Evolutionary conservation across 179 eudicot genomes (phyloP).

Genomic region (Dionaea muscipula): DNA sequence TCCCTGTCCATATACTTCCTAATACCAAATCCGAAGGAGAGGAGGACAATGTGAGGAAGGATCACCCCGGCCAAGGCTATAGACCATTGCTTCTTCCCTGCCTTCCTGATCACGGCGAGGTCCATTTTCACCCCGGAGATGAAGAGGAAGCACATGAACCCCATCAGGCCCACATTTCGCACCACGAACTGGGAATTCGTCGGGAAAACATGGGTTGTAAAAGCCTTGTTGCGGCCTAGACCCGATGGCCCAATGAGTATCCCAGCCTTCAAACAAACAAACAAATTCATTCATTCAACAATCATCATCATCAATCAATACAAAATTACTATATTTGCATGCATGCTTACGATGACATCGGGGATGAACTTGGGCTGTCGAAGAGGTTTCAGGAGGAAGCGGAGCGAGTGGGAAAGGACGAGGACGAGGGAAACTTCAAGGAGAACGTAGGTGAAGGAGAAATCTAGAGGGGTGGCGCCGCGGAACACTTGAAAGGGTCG

Average conservation of each 20-base stretch:
- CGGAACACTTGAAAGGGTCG: constrained; percentile 3
- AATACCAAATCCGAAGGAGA: constrained; percentile 15
- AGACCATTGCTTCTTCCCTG: constrained; percentile 40
- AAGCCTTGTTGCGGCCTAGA: constrained; percentile 31
- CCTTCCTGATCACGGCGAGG: constrained; percentile 21
- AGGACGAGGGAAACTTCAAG: constrained; percentile 35
- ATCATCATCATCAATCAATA: not conserved
- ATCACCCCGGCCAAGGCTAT: constrained; percentile 30
- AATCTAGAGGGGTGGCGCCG: constrained; percentile 23
- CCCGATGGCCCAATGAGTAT: constrained; percentile 66
- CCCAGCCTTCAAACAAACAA: constrained; percentile 40
- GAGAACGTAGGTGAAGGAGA: constrained; percentile 40
- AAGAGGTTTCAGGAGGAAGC: constrained; percentile 53
- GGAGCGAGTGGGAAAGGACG: constrained; percentile 32
- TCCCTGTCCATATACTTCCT: constrained; percentile 31
- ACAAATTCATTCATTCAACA: too few species aligned
- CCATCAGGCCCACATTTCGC: constrained; percentile 40
- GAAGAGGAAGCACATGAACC: constrained; percentile 63
- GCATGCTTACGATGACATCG: constrained; percentile 23
- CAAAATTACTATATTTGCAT: not conserved
- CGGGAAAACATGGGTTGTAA: constrained; percentile 31
- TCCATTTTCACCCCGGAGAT: constrained; percentile 65
- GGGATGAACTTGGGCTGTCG: constrained; percentile 56
- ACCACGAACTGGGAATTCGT: constrained; percentile 23
- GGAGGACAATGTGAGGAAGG: constrained; percentile 21